These are phyloP conservation scores for Arthrocladium fulminans DNA, from an alignment of 2,329 filamentous ascomycete genomes.

Conservation along the genomic window DNA sequence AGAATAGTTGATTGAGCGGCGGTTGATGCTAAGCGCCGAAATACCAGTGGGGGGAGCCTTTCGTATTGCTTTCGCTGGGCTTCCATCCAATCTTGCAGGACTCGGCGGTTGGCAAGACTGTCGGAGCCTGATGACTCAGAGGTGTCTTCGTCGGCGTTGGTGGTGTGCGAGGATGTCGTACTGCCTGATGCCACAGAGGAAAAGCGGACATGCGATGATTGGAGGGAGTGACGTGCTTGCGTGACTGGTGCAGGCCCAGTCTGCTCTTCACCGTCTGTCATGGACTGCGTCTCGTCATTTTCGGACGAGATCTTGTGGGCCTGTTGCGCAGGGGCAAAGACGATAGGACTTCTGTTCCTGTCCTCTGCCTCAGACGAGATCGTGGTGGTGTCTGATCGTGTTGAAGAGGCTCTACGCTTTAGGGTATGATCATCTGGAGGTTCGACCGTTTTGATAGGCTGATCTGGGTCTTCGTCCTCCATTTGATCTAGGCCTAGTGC, in stretches of 20 bases:
- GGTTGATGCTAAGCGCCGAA: not conserved
- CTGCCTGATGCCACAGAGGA: not conserved
- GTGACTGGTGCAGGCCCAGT: not conserved
- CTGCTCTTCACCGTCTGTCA: not conserved
- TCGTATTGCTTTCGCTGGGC: not conserved
- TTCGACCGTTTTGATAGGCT: not conserved
- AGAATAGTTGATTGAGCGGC: not conserved
- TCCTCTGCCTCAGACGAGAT: not conserved
- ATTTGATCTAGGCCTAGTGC: conserved; percentile 10
- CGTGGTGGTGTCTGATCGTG: not conserved
- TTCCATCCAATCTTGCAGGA: not conserved
- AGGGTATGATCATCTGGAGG: not conserved
- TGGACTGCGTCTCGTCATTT: not conserved
- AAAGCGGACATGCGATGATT: not conserved
- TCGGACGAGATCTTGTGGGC: not conserved
- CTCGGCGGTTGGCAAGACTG: not conserved
- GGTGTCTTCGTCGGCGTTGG: not conserved
- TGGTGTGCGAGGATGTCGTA: not conserved
- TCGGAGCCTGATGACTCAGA: not conserved
- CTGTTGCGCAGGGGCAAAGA: not conserved
- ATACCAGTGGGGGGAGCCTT: not conserved
- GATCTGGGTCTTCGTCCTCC: not conserved
- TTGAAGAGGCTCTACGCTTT: not conserved
- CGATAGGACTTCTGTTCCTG: not conserved
- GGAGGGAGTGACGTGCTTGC: not conserved